Evolutionary conservation across 441 rosid species (phyloP), one percentile per base, ranked within the genome.

Genomic region (Geranium incanum): DNA sequence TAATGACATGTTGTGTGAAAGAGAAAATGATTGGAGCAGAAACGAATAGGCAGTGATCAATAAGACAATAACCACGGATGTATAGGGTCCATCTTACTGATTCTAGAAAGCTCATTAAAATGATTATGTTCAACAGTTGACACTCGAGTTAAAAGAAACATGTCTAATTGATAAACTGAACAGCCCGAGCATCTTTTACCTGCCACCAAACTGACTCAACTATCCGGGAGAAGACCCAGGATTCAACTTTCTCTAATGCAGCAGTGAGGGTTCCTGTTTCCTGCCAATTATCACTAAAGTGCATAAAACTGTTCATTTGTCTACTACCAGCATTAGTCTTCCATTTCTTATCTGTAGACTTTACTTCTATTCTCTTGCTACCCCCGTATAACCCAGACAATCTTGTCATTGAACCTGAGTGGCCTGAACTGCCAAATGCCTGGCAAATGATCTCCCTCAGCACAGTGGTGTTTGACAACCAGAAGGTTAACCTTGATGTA

Each of bases 131-230:
- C 15, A 1, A 48, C 57, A 3, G 57, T 12, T 48, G 13, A 48
- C 60, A 52, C n/a, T 52, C 5, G 0, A 57, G 23, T 16, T 57
- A 52, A 0, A 57, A 16, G 21, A 6, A 57, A 57, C 13, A 15
- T 2, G 36, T 59, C 65, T 19, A 59, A 59, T 59, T 21, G 28
- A 59, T 59, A 7, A 59, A 62, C 66, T 62, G 12, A 62, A 23
- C 36, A 28, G 66, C 38, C 6, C 21, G 66, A 63, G 21, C 15
- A 63, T 36, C 36, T 63, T 37, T 63, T 63, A 95, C 98, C 98
- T 95, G 99, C 99, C 98, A 95, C 99, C 99, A 93, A 68, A 95
- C 85, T 68, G 99, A 95, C 84, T 95, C 97, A n/a, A 93, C 80
- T 67, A 84, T 83, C 63, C 96, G 88, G 68, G 94, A 87, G 84